A percentile compares a stretch with the other conserved stretches of the same genome.
Conservation (phyloP, 768 basidiomycete genomes). For the Boletus reticuloceps region DNA sequence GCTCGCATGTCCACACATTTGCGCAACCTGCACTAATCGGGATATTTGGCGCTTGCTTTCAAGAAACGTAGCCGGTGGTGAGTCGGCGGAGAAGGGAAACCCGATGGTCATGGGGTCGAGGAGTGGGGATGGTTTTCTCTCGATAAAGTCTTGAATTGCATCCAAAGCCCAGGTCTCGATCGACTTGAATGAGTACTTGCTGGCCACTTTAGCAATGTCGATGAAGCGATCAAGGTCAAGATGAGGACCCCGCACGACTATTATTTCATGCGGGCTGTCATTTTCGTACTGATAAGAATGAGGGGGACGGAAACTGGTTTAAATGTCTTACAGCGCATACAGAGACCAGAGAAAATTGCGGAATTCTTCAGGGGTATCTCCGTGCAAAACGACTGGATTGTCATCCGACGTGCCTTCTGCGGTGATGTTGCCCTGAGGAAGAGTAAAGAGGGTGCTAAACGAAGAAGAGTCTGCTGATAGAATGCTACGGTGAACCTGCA, state of each 20-base stretch:
- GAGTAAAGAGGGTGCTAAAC: slow-evolving; percentile 63
- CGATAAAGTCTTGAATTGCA: slow-evolving; percentile 67
- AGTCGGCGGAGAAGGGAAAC: slow-evolving; percentile 19
- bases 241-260: slow-evolving; percentile 42
- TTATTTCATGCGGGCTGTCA: slow-evolving; percentile 60
- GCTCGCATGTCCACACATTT: slow-evolving; percentile 60
- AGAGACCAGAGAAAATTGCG: slow-evolving; percentile 71
- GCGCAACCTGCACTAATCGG: slow-evolving; percentile 63
- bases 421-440: slow-evolving; percentile 54
- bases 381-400: slow-evolving; percentile 59
- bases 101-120: slow-evolving; percentile 40
- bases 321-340: slow-evolving; percentile 62
- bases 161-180: slow-evolving; percentile 75
- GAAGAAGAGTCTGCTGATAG: slow-evolving; percentile 62
- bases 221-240: slow-evolving; percentile 55
- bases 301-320: not conserved
- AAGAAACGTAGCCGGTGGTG: slow-evolving; percentile 36
- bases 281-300: slow-evolving; percentile 1
- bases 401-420: slow-evolving; percentile 63
- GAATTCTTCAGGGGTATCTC: slow-evolving; percentile 66
- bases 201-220: slow-evolving; percentile 62
- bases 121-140: slow-evolving; percentile 53
- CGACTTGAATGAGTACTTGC: slow-evolving; percentile 75
- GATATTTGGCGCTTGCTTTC: slow-evolving; percentile 49
- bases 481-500: slow-evolving; percentile 57